phyloP scores from a whole-genome alignment of 345 rosid species.

The Corchorus capsularis region DNA sequence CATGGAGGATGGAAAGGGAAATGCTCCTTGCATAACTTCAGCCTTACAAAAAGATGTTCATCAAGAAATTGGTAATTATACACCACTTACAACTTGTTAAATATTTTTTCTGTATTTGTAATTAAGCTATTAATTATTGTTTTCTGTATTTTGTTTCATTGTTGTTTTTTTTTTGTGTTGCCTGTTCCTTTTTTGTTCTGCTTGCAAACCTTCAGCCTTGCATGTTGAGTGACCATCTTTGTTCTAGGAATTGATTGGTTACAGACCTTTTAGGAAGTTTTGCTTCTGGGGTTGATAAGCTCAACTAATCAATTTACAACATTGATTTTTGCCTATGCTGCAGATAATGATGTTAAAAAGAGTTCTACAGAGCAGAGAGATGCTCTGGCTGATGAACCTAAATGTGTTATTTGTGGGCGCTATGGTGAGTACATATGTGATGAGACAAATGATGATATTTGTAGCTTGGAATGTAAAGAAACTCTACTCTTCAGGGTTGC shows the following conservation, averaged over 20 bases:
- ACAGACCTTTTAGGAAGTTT: not conserved
- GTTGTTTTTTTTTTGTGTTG: not conserved
- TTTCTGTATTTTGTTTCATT: not conserved
- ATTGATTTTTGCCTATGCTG: constrained; percentile 15
- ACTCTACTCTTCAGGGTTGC: constrained; percentile 40
- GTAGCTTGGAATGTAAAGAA: constrained; percentile 88
- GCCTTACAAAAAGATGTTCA: not conserved
- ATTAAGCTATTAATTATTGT: not conserved
- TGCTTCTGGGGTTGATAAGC: constrained; percentile 2
- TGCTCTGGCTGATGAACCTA: constrained; percentile 68
- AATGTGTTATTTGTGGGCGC: constrained; percentile 72
- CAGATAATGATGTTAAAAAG: constrained; percentile 54
- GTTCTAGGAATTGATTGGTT: not conserved
- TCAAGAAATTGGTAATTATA: constrained; percentile 2
- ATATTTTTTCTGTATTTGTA: not conserved
- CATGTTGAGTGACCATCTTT: not conserved
- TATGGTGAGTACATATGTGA: constrained; percentile 92
- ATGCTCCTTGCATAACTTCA: not conserved
- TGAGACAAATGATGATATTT: constrained; percentile 82
- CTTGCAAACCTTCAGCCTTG: not conserved
- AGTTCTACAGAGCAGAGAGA: constrained; percentile 69
- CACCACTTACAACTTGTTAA: constrained; percentile 3
- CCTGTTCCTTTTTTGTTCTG: not conserved
- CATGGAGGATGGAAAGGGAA: constrained; percentile 6
- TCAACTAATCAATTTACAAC: constrained; percentile 1